Conservation (phyloP, 768 basidiomycete species). For the Lentinula raphanica region DNA sequence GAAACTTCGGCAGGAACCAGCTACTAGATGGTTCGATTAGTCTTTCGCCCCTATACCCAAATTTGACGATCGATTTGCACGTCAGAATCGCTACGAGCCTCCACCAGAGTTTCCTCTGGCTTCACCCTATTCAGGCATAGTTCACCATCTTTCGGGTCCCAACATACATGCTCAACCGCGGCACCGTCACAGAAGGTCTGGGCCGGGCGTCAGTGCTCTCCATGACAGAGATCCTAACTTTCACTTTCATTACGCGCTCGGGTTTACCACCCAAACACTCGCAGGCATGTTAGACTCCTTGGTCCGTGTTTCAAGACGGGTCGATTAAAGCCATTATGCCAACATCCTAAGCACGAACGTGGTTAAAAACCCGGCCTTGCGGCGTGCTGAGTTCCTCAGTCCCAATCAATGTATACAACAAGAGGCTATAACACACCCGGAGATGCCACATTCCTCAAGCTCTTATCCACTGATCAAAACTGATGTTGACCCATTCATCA, state of each 20-base stretch:
- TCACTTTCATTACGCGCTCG: slow-evolving; percentile 68
- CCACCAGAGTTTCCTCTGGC: slow-evolving; percentile 96
- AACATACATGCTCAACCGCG: slow-evolving; percentile 80
- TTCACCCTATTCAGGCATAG: slow-evolving; percentile 82
- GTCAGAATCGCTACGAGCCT: slow-evolving; percentile 94
- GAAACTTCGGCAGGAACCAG: slow-evolving; percentile 91
- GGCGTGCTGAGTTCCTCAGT: slow-evolving; percentile 61
- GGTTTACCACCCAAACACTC: slow-evolving; percentile 75
- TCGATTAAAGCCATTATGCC: slow-evolving; percentile 76
- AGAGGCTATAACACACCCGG: slow-evolving; percentile 63
- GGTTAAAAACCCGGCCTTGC: slow-evolving; percentile 45
- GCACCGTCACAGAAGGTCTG: slow-evolving; percentile 68
- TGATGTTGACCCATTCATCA: slow-evolving; percentile 62
- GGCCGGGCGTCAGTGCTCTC: slow-evolving; percentile 73
- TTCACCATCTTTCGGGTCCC: slow-evolving; percentile 90
- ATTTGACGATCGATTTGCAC: slow-evolving; percentile 94
- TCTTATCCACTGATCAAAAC: slow-evolving; percentile 58
- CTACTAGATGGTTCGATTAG: slow-evolving; percentile 93
- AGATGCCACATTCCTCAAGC: slow-evolving; percentile 28
- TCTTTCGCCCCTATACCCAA: slow-evolving; percentile 96
- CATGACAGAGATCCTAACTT: slow-evolving; percentile 54
- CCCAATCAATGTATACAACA: slow-evolving; percentile 49
- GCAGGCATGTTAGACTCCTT: slow-evolving; percentile 83
- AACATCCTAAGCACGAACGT: slow-evolving; percentile 66
- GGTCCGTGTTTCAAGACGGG: slow-evolving; percentile 84